Base-by-base conservation (phyloP, 2,329 filamentous ascomycete species). In the Ophiostoma fasciatum region DNA sequence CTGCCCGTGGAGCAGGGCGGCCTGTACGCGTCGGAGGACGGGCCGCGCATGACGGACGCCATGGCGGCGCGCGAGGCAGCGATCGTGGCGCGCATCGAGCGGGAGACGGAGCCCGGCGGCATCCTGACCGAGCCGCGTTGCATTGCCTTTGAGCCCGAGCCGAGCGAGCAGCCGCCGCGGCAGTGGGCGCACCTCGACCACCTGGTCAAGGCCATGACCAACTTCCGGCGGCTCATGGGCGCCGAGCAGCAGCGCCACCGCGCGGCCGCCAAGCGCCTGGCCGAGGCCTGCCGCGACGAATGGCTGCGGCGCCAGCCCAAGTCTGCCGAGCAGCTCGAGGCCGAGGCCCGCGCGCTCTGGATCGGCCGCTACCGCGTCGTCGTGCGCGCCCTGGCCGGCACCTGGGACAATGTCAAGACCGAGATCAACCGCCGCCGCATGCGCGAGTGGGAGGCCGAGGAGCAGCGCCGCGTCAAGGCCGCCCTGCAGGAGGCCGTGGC, bases 141-240 rank as follows among this genome's bases (percentile, higher is more conserved):
- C 51, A 78, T 76, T 3, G 60, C 78, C 18, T 90, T 82, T 47
- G 66, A 76, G 14, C 81, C 82, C 0, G 82, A 90, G 43, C 64
- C 74, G 11, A 62, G 61, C 41, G 76, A 82, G 38, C 81, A 92
- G 48, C 82, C 82, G 0, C 71, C 74, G 0, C 68, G 71, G 35
- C 83, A 90, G 49, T 96, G 83, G 64, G 76, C 80, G n/a, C 85
- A 92, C 46, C 71, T 74, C 50, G 87, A 96, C 50, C 82, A 96
- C 51, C 66, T 96, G 36, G 65, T 81, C 31, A 77, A 78, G 31
- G 87, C 93, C 42, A 78, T 81, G 40, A 52, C 78, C 11, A 79
- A 87, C 47, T 88, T 96, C 47, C 75, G 82, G 32, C 81, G 76
- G 48, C 64, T 96, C 25, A 72, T 96, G 60, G 58, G 78, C 3